Evolutionary conservation across 106 monocot species (phyloP).

Genomic region (Apostasia shenzhenica): DNA sequence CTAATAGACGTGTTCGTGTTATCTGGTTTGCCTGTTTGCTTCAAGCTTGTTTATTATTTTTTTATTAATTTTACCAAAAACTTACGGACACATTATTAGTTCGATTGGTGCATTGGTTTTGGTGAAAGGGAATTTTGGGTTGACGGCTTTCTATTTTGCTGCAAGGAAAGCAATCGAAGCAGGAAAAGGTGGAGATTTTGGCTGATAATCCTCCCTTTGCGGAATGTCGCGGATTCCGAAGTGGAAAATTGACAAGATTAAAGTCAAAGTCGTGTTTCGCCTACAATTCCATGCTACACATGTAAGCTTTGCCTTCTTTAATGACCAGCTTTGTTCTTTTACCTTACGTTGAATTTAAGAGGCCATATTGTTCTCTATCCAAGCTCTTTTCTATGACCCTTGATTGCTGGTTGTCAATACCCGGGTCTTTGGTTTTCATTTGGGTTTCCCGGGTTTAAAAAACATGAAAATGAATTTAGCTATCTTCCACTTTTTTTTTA

Average conservation of each 20-base stretch:
- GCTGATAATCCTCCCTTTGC: constrained; percentile 21
- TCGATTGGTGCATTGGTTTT: neutral
- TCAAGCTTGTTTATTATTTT: neutral
- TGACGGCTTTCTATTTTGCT: constrained; percentile 7
- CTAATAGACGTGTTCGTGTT: neutral
- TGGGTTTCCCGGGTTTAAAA: too few species aligned
- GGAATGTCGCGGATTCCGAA: constrained; percentile 93
- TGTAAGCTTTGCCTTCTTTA: constrained; percentile 45
- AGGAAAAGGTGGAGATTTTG: constrained; percentile 10
- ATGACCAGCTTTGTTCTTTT: neutral
- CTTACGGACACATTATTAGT: neutral
- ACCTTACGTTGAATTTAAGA: too few species aligned
- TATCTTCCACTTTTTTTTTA: too few species aligned
- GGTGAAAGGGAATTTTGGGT: constrained; percentile 7
- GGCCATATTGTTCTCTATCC: too few species aligned
- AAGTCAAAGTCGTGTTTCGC: constrained; percentile 95
- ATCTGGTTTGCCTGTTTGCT: neutral
- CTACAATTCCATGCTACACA: constrained; percentile 90
- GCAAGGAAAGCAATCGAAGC: constrained; percentile 13
- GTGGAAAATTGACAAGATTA: constrained; percentile 92
- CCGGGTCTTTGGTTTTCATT: too few species aligned
- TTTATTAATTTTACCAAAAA: neutral
- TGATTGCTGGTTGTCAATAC: too few species aligned
- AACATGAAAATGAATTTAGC: too few species aligned
- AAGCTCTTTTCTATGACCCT: too few species aligned